phyloP scores from a whole-genome alignment of 495 filamentous ascomycete genomes.

The Neurospora tetraspora region DNA sequence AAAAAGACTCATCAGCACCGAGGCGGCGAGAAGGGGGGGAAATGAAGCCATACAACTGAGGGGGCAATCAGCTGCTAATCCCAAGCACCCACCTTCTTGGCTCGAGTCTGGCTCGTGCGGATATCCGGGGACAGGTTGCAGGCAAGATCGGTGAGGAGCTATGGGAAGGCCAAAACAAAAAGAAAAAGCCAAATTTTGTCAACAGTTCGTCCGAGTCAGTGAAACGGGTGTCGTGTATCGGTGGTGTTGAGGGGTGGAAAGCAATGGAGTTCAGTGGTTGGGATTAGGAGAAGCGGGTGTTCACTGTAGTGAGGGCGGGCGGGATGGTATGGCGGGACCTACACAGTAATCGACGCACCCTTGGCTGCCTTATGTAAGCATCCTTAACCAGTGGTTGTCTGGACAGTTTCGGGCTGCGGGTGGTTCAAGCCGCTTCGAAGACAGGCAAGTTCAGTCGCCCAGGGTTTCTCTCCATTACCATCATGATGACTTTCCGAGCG shows the following conservation, averaged over 20 bases:
- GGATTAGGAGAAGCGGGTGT: background rate
- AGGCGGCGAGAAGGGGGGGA: background rate
- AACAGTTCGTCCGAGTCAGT: background rate
- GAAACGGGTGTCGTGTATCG: background rate
- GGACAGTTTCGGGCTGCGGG: background rate
- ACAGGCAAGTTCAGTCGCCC: background rate
- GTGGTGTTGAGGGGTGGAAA: background rate
- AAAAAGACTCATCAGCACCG: slow-evolving; percentile 16
- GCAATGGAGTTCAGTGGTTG: background rate
- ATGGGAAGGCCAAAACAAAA: background rate
- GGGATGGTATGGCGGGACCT: background rate
- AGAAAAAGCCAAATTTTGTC: background rate
- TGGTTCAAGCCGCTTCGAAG: background rate
- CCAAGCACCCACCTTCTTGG: background rate
- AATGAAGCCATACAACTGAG: background rate
- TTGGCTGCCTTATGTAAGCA: background rate
- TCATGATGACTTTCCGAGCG: background rate
- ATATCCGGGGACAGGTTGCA: background rate
- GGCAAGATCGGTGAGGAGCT: background rate
- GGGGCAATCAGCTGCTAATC: background rate
- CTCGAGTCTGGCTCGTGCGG: background rate
- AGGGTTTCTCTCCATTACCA: no score
- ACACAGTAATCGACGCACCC: background rate
- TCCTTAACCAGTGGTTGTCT: background rate
- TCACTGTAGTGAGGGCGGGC: background rate